Base-by-base conservation (phyloP, 2,329 filamentous ascomycete genomes). In the Zymoseptoria tritici region DNA sequence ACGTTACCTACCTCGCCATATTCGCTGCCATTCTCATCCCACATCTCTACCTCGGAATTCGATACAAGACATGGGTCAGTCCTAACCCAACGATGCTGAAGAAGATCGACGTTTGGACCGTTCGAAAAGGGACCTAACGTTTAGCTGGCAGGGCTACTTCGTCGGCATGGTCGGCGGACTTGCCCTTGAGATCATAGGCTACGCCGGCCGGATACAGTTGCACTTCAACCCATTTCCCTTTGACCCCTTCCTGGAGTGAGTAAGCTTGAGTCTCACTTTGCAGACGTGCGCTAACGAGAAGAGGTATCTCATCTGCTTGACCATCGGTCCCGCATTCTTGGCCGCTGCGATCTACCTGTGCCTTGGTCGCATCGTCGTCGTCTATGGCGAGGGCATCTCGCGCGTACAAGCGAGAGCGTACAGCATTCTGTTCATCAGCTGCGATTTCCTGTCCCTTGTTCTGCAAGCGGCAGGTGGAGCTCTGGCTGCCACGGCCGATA, bases 381-480 rank as follows among this genome's bases (percentile, higher is more conserved):
- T 77, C 55, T 82, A 84, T 57, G 83, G 83, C 77, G 55, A 64
- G 24, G 56, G 64, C n/a, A 52, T 64, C 2, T 65, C 65, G 5
- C 61, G 61, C 9, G 51, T 72, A 55, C 42, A 59, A 22, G 66
- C 70, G 4, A 49, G 62, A 11, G 65, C 75, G 73, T 59, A 68
- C 77, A 83, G 83, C 9, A 78, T 80, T 69, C 77, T 83, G 49
- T 85, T 86, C 71, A 81, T 85, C 64, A 66, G 73, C 9, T 83
- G 80, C 61, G 83, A 85, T 64, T 68, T 85, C 54, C 64, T 82
- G 49, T 82, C 80, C 2, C 76, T 86, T 3, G 66, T 82, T 6
- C 71, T 85, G 5, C 83, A 85, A 68, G 82, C 80, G 4, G 76
- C 76, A 3, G 82, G 82, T n/a, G 83, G 83, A 60, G 82, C 79